Base-by-base conservation (phyloP, 306 rosid species). In the Crotalaria pallida region DNA sequence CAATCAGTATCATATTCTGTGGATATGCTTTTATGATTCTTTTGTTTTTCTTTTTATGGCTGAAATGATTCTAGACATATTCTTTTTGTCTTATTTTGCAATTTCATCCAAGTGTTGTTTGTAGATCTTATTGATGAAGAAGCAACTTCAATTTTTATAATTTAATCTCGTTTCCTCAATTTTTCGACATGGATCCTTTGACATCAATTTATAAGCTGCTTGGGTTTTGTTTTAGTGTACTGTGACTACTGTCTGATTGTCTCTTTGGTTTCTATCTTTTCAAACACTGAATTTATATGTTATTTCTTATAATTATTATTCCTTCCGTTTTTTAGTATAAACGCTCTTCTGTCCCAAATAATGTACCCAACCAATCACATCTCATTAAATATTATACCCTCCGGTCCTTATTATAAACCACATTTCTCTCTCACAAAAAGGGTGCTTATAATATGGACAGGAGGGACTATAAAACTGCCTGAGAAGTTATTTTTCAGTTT, bases 41-140 rank as follows among this genome's bases (percentile, higher is more conserved):
- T n/a, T n/a, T n/a, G n/a, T n/a, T n/a, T n/a, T n/a, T n/a, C n/a
- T n/a, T n/a, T n/a, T n/a, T n/a, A n/a, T n/a, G n/a, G n/a, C n/a
- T n/a, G n/a, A n/a, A n/a, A n/a, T n/a, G n/a, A n/a, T n/a, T n/a
- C n/a, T n/a, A n/a, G n/a, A n/a, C n/a, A n/a, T n/a, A n/a, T n/a
- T n/a, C n/a, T n/a, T n/a, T n/a, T 33, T 36, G 41, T 36, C 0
- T 41, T 17, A 38, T 17, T 13, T 31, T 49, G n/a, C 0, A 36
- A 36, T 69, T 38, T 36, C 4, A 3, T 50, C 8, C 3, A 66
- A 6, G 9, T 22, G 47, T 48, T 48, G 18, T 8, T 3, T 52
- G 77, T 77, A 80, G 85, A 80, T 80, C 88, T 80, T 47, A 83
- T 19, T 40, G 66, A 0, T 19, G 12, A 23, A 22, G 31, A 21